phyloP scores from a whole-genome alignment of 768 basidiomycete species.

The Boletus patriciae region DNA sequence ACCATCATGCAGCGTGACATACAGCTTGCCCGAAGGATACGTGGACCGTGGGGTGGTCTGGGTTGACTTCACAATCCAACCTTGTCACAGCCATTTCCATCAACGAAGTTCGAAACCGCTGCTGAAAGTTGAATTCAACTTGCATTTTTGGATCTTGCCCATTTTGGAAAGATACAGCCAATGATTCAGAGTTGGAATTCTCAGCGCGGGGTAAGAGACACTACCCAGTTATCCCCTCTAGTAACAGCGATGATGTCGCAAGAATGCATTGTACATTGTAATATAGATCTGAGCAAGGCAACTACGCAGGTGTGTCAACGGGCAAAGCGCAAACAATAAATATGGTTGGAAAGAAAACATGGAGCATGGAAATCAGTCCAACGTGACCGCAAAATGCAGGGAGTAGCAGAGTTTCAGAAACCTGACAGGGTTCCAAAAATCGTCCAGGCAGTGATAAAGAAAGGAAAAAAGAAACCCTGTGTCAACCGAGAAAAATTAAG shows the following conservation, averaged over 20 bases:
- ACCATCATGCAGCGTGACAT: constrained; percentile 98
- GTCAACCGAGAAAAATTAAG: constrained; percentile 15
- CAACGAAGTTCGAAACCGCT: too few relatives aligned
- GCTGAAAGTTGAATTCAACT: too few relatives aligned
- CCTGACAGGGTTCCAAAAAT: constrained; percentile 13
- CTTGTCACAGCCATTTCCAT: background rate
- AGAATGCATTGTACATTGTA: constrained; percentile 31
- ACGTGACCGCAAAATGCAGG: constrained; percentile 14
- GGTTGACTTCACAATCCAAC: constrained; percentile 36
- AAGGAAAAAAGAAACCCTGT: background rate
- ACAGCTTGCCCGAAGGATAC: constrained; percentile 92
- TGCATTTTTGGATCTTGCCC: too few relatives aligned
- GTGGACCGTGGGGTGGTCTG: constrained; percentile 84
- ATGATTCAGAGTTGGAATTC: too few relatives aligned
- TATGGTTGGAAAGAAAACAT: constrained; percentile 13
- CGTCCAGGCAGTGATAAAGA: constrained; percentile 17
- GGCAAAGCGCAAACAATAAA: constrained; percentile 9
- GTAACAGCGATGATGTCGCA: background rate
- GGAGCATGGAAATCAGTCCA: constrained; percentile 18
- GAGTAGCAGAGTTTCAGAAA: constrained; percentile 6
- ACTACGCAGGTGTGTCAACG: constrained; percentile 10
- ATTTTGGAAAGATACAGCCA: too few relatives aligned
- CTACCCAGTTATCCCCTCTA: background rate
- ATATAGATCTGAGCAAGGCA: constrained; percentile 20
- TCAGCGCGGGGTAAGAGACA: too few relatives aligned